A percentile compares a stretch with the other conserved stretches of the same genome.
These are phyloP conservation scores for Chaetoceros muelleri DNA, from an alignment of 108 stramenopile species.

Conservation along the genomic window DNA sequence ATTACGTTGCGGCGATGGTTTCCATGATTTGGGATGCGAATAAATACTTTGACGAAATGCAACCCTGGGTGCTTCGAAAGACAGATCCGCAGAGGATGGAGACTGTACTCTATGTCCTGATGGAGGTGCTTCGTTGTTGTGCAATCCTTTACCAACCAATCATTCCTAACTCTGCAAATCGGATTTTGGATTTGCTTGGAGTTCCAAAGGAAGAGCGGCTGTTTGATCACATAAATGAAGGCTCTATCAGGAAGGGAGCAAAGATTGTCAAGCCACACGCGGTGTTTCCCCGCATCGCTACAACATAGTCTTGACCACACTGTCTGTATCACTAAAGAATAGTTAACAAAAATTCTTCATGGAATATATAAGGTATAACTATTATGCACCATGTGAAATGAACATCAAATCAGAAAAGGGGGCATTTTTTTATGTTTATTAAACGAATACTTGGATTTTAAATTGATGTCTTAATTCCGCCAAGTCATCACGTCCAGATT, in stretches of 20 bases:
- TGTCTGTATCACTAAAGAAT: too few species aligned
- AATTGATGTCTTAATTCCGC: too few species aligned
- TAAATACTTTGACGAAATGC: slow-evolving; percentile 82
- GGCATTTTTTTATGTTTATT: too few species aligned
- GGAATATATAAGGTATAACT: too few species aligned
- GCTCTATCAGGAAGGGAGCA: slow-evolving; percentile 35
- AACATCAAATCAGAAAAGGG: too few species aligned
- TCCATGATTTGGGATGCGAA: slow-evolving; percentile 83
- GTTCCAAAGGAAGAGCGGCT: slow-evolving; percentile 68
- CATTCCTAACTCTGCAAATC: slow-evolving; percentile 75
- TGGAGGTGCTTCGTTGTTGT: slow-evolving; percentile 84
- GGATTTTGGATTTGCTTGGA: slow-evolving; percentile 76
- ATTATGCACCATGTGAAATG: too few species aligned
- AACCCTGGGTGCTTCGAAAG: slow-evolving; percentile 88
- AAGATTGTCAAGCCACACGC: slow-evolving; percentile 51
- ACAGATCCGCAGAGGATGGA: slow-evolving; percentile 75
- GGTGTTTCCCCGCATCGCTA: too few species aligned
- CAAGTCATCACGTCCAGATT: too few species aligned
- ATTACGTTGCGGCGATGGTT: slow-evolving; percentile 67
- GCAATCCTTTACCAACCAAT: slow-evolving; percentile 89
- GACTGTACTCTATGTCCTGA: slow-evolving; percentile 78
- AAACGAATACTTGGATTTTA: too few species aligned
- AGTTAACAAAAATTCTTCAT: too few species aligned
- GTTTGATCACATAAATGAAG: slow-evolving; percentile 54
- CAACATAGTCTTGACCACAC: too few species aligned